Evolutionary conservation across 768 basidiomycete genomes (phyloP), one percentile per base, ranked within the genome.

Genomic region (Tricholoma saponaceum): DNA sequence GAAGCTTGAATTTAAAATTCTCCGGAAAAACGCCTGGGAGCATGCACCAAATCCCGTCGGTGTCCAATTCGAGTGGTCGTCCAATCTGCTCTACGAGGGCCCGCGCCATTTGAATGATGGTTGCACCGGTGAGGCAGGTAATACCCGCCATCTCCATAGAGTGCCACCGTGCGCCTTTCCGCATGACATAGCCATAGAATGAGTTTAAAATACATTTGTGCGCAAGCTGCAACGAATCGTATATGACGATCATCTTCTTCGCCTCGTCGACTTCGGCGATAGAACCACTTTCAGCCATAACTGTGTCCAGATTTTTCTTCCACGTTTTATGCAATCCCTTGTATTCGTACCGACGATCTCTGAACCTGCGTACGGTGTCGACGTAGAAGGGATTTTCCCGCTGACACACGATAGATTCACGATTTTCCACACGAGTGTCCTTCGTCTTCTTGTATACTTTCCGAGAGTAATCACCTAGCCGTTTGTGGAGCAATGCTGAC

Each of bases 61-160:
- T 99, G 70, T 99, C 97, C 63, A 99, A 75, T 68, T 99, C 97
- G 52, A 99, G 84, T 1, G 97, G 97, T 7, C 97, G 86, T 3
- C 97, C 97, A 55, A 99, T 95, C 73, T 97, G 93, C 65, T 99
- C 97, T 20, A 99, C 97, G 28, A 98, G 81, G 57, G 95, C 89
- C 35, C 97, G 85, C 13, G 97, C 96, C 93, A 99, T 95, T 70
- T 99, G 96, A 64, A 99, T 98, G 75, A 99, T 98, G 5, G 85
- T 92, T 18, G 97, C 95, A 39, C 97, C 97, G 0, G 97, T 98
- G 53, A 98, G 77, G 74, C 97, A 99, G 10, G 97, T 98, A 60
- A 99, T 98, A 6, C 97, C 97, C 0, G 97, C 97, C 97, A 99
- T 99, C 77, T 99, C 97, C 97, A 99, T 98, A 26, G 96, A 98